phyloP scores from a whole-genome alignment of 2,329 filamentous ascomycete species.

The Trichoderma lentiforme region DNA sequence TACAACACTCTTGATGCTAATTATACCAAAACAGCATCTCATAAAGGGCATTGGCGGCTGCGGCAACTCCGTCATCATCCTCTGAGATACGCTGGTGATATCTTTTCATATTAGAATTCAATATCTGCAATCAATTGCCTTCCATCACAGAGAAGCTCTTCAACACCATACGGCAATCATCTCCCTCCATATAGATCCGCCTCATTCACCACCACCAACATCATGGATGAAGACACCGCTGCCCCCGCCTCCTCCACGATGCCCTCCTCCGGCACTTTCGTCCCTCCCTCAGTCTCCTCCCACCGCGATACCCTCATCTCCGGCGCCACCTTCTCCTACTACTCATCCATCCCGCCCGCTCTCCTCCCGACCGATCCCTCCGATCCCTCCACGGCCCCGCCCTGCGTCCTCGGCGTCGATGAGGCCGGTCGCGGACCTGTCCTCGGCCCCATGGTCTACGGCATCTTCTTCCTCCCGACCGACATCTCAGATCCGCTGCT shows the following conservation, averaged over 20 bases:
- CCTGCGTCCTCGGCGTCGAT: slow-evolving; percentile 81
- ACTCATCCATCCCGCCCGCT: slow-evolving; percentile 63
- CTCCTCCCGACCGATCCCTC: slow-evolving; percentile 47
- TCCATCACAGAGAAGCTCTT: neutral
- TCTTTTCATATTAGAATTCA: neutral
- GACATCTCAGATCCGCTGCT: slow-evolving; percentile 69
- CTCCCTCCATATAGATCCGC: neutral
- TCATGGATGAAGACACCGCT: no score
- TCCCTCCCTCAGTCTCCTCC: slow-evolving; percentile 72
- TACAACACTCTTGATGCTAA: neutral
- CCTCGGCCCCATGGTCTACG: slow-evolving; percentile 76
- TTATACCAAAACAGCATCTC: neutral
- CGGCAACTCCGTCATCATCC: no score
- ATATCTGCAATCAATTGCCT: neutral
- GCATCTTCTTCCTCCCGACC: slow-evolving; percentile 71
- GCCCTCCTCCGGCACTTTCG: slow-evolving; percentile 40
- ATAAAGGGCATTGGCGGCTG: neutral
- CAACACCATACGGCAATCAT: neutral
- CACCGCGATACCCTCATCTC: slow-evolving; percentile 53
- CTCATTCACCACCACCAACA: no score
- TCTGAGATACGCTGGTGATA: no score
- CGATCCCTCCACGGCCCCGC: slow-evolving; percentile 33
- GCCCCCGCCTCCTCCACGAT: neutral
- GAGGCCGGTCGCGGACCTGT: slow-evolving; percentile 93
- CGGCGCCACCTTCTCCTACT: slow-evolving; percentile 69